Conservation (phyloP, 2,329 filamentous ascomycete species). For the Apiospora phragmitis region DNA sequence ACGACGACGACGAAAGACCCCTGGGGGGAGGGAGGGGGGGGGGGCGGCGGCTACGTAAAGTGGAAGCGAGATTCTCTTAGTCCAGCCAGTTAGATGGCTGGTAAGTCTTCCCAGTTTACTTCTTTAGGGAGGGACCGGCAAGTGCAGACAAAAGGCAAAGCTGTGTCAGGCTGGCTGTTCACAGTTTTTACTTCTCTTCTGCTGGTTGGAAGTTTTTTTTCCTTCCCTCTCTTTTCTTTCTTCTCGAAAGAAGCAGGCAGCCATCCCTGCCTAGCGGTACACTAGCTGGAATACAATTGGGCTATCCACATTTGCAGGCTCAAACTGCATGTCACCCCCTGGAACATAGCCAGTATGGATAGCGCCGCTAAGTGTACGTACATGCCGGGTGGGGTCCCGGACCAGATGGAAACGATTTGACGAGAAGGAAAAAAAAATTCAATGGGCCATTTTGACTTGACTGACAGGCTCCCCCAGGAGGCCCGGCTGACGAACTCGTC, state of each 20-base stretch:
- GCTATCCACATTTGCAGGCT: background rate
- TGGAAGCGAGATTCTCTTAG: background rate
- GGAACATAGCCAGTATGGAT: no score
- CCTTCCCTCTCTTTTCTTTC: background rate
- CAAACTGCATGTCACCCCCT: background rate
- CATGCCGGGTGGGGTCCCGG: slow-evolving; percentile 5
- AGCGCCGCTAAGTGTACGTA: slow-evolving; percentile 2
- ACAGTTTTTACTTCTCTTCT: background rate
- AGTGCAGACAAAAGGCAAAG: background rate
- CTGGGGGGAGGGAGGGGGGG: no score
- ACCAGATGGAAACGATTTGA: background rate
- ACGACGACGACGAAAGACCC: background rate
- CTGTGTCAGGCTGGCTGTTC: background rate
- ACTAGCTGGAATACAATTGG: background rate
- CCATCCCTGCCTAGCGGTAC: background rate
- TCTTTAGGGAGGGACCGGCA: background rate
- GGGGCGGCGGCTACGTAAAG: slow-evolving; percentile 7
- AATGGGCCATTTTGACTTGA: slow-evolving; percentile 5
- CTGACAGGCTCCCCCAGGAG: slow-evolving; percentile 1
- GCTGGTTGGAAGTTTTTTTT: background rate
- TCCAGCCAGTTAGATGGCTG: background rate
- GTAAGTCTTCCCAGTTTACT: background rate
- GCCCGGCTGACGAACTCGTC: background rate
- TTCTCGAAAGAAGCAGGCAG: background rate
- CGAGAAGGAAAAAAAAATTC: background rate